phyloP scores from a whole-genome alignment of 2,329 filamentous ascomycete genomes.

The Periconia macrospinosa region DNA sequence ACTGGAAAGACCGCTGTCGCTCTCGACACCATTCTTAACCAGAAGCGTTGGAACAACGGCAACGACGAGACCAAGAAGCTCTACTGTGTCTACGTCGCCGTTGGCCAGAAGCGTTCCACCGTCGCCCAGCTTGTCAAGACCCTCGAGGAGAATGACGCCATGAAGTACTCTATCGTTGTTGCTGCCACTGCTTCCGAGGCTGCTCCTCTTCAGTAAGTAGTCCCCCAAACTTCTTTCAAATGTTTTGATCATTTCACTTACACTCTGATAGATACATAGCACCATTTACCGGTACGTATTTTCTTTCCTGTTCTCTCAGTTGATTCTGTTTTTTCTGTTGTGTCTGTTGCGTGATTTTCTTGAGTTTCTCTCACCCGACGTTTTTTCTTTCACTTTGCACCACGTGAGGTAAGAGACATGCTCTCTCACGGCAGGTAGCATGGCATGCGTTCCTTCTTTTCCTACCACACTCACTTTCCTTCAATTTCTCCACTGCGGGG shows the following conservation, averaged over 20 bases:
- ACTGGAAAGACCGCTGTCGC: constrained; percentile 99
- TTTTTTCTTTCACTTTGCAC: too few species aligned
- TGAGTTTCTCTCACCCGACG: too few species aligned
- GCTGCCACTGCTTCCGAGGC: constrained; percentile 98
- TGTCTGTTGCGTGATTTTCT: too few species aligned
- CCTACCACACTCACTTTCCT: too few species aligned
- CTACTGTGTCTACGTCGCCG: constrained; percentile 98
- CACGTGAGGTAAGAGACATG: too few species aligned
- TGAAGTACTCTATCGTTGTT: constrained; percentile 93
- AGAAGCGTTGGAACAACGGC: constrained; percentile 93
- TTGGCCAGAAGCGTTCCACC: constrained; percentile 99
- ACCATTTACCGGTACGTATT: constrained; percentile 78
- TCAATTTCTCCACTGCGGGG: too few species aligned
- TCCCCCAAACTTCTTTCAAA: too few species aligned
- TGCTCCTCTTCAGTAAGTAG: constrained; percentile 77
- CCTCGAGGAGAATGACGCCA: constrained; percentile 98
- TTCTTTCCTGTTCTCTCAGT: background rate
- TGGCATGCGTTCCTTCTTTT: too few species aligned
- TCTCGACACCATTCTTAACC: constrained; percentile 98
- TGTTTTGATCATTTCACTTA: too few species aligned
- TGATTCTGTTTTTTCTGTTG: background rate
- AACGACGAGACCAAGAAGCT: constrained; percentile 96
- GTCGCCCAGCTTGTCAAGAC: constrained; percentile 99
- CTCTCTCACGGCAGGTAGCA: too few species aligned
- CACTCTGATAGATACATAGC: constrained; percentile 56